phyloP scores from a whole-genome alignment of 2,329 filamentous ascomycete genomes.

The Tolypocladium amazonense region DNA sequence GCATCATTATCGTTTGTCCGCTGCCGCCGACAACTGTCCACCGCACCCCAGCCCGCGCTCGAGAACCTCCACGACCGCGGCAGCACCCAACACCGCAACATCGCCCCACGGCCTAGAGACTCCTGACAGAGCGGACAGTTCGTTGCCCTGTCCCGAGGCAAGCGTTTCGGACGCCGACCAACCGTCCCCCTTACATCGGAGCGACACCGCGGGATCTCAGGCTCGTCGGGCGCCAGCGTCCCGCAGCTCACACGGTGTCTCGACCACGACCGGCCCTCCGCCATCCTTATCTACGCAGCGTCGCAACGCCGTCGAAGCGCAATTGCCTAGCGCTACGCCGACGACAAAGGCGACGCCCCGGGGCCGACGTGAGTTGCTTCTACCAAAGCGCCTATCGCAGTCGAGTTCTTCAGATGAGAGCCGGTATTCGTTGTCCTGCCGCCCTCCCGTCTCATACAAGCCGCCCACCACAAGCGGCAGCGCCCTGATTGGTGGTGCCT shows the following conservation, averaged over 20 bases:
- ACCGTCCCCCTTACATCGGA: constrained; percentile 12
- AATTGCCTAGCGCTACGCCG: constrained; percentile 10
- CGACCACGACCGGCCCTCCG: constrained; percentile 19
- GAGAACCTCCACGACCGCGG: background rate
- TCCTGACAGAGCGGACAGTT: constrained; percentile 3
- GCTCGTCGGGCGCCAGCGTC: constrained; percentile 28
- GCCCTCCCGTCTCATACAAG: constrained; percentile 40
- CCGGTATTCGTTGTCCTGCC: constrained; percentile 24
- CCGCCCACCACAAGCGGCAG: constrained; percentile 21
- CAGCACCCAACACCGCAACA: constrained; percentile 2
- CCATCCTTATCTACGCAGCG: constrained; percentile 21
- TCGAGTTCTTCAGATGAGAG: constrained; percentile 36
- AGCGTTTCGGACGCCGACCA: constrained; percentile 10
- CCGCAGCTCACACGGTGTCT: constrained; percentile 23
- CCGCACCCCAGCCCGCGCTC: background rate
- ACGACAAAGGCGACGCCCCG: constrained; percentile 12
- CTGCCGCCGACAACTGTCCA: background rate
- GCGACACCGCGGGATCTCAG: constrained; percentile 18
- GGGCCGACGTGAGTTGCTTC: constrained; percentile 36
- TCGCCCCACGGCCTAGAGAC: background rate
- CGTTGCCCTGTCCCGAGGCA: constrained; percentile 9
- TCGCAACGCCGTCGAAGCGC: constrained; percentile 19
- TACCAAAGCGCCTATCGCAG: constrained; percentile 30
- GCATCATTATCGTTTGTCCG: background rate
- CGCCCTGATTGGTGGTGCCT: constrained; percentile 18